Conservation (phyloP, 345 rosid species). For the Euphorbia tirucalli region DNA sequence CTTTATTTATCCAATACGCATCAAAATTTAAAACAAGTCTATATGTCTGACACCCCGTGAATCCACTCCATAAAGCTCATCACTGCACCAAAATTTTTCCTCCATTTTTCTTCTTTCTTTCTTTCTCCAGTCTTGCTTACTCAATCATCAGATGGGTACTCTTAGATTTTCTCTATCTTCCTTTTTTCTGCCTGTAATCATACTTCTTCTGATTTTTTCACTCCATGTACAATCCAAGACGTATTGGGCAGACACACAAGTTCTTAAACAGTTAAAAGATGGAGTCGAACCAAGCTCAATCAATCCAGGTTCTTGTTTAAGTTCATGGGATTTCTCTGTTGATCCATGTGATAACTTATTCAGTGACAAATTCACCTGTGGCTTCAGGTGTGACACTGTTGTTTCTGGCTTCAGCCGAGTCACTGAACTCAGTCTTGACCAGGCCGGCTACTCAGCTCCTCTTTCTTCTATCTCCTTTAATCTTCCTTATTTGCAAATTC, state of each 20-base stretch:
- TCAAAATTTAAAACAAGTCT: too few species aligned
- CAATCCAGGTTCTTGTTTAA: conserved; percentile 71
- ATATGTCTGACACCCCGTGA: too few species aligned
- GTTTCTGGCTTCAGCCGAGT: conserved; percentile 52
- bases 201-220: neutral
- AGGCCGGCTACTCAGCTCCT: conserved; percentile 71
- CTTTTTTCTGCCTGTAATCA: conserved; percentile 21
- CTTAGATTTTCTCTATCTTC: conserved; percentile 22
- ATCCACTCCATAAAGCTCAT: too few species aligned
- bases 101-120: neutral
- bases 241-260: conserved; percentile 49
- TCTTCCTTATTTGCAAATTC: conserved; percentile 55
- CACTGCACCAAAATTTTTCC: too few species aligned
- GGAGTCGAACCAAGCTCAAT: conserved; percentile 46
- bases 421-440: conserved; percentile 74
- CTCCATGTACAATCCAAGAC: conserved; percentile 45
- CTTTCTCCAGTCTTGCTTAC: too few species aligned
- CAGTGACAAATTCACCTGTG: conserved; percentile 76
- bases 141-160: conserved; percentile 33
- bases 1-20: too few species aligned
- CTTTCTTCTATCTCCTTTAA: conserved; percentile 50
- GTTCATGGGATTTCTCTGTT: conserved; percentile 76
- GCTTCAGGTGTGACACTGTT: conserved; percentile 70
- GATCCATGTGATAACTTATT: conserved; percentile 83
- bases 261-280: conserved; percentile 49